phyloP scores from a whole-genome alignment of 768 basidiomycete species.

The Porphyrellus cyaneotinctus region DNA sequence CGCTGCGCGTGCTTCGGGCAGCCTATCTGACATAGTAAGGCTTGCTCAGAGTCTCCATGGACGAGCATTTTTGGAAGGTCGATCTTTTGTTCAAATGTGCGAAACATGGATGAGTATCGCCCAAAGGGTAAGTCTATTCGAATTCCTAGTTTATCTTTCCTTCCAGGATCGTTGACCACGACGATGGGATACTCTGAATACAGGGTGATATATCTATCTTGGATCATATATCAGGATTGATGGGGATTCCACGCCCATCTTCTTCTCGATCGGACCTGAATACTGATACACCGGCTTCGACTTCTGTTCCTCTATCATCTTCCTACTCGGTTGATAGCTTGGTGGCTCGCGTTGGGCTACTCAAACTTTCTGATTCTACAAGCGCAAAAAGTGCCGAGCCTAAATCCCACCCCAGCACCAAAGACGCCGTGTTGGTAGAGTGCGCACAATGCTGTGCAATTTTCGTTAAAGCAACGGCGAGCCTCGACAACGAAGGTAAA shows the following conservation, averaged over 20 bases:
- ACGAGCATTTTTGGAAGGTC: slow-evolving; percentile 44
- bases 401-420: neutral
- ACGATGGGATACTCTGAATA: neutral
- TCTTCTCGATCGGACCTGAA: neutral
- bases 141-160: neutral
- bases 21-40: slow-evolving; percentile 43
- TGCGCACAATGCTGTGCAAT: slow-evolving; percentile 40
- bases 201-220: slow-evolving; percentile 48
- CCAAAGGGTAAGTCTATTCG: slow-evolving; percentile 44
- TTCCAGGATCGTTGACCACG: neutral
- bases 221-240: slow-evolving; percentile 44
- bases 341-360: slow-evolving; percentile 12
- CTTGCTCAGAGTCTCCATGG: slow-evolving; percentile 36
- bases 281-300: neutral
- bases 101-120: slow-evolving; percentile 72
- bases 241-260: slow-evolving; percentile 24
- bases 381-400: neutral
- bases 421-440: slow-evolving; percentile 28
- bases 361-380: slow-evolving; percentile 17
- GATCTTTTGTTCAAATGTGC: slow-evolving; percentile 58
- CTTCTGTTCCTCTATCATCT: neutral
- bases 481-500: slow-evolving; percentile 25
- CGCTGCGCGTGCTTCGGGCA: slow-evolving; percentile 37
- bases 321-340: slow-evolving; percentile 19
- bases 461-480: slow-evolving; percentile 43